Evolutionary conservation across 176 grass and related monocot species (phyloP).

Genomic region (Hordeum marinum): DNA sequence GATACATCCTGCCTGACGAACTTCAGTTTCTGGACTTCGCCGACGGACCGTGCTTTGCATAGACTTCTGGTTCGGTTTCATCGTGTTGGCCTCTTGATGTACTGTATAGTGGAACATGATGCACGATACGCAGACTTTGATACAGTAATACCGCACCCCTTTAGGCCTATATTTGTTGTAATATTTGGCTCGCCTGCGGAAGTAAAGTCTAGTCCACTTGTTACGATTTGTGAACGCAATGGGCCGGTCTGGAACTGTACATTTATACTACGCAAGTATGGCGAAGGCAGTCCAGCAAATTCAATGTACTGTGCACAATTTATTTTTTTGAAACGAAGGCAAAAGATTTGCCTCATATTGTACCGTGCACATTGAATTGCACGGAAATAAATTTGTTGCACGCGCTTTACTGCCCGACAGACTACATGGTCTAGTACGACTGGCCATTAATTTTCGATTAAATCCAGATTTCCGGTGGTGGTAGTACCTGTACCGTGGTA

Average conservation of each 20-base stretch:
- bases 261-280: slow-evolving; percentile 9
- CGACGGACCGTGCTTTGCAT: background rate
- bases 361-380: slow-evolving; percentile 31
- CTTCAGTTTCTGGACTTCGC: background rate
- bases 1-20: background rate
- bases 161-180: background rate
- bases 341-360: too few relatives aligned
- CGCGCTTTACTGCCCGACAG: slow-evolving; percentile 24
- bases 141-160: background rate
- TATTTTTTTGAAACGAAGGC: too few relatives aligned
- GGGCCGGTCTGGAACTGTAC: slow-evolving; percentile 31
- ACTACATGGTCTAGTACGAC: background rate
- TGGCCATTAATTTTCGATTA: background rate
- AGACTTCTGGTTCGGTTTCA: background rate
- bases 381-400: background rate
- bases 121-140: background rate
- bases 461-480: background rate
- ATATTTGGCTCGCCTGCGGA: background rate
- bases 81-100: background rate
- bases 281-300: slow-evolving; percentile 17
- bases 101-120: background rate
- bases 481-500: background rate
- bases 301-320: slow-evolving; percentile 32
- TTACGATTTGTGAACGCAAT: slow-evolving; percentile 2
- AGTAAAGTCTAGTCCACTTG: background rate